Conservation (phyloP, 2,329 filamentous ascomycete genomes). For the Chrysoporthe puriensis region DNA sequence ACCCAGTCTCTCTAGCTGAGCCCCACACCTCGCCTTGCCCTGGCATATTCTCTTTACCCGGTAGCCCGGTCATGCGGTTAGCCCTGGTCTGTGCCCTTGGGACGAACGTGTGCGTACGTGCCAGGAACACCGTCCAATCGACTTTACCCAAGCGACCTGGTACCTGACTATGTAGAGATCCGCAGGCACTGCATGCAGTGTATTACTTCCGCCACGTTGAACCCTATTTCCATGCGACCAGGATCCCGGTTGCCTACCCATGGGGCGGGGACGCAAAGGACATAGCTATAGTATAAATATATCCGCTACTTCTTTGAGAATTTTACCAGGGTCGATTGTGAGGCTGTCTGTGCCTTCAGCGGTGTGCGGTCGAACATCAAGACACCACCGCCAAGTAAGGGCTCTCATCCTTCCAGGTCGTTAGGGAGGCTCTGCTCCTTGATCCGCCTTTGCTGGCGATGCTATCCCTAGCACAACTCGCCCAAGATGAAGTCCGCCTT, state of each 20-base stretch:
- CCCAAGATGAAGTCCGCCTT: constrained; percentile 24
- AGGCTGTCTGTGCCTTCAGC: background rate
- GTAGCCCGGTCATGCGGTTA: constrained; percentile 9
- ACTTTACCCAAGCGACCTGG: constrained; percentile 19
- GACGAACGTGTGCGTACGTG: background rate
- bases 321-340: background rate
- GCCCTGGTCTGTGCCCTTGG: background rate
- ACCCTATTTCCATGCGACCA: background rate
- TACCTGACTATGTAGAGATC: constrained; percentile 18
- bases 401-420: background rate
- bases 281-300: no score
- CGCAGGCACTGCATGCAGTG: background rate
- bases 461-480: background rate
- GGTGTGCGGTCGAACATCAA: background rate
- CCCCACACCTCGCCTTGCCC: background rate
- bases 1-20: background rate
- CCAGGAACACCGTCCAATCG: constrained; percentile 4
- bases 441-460: background rate
- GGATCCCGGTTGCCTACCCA: background rate
- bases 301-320: no score
- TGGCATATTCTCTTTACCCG: constrained; percentile 22
- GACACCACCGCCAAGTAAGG: background rate
- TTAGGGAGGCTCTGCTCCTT: background rate
- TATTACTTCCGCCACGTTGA: background rate
- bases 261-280: constrained; percentile 19